Evolutionary conservation across 768 basidiomycete species (phyloP), one percentile per base, ranked within the genome.

Genomic region (Leucosporidium scottii): DNA sequence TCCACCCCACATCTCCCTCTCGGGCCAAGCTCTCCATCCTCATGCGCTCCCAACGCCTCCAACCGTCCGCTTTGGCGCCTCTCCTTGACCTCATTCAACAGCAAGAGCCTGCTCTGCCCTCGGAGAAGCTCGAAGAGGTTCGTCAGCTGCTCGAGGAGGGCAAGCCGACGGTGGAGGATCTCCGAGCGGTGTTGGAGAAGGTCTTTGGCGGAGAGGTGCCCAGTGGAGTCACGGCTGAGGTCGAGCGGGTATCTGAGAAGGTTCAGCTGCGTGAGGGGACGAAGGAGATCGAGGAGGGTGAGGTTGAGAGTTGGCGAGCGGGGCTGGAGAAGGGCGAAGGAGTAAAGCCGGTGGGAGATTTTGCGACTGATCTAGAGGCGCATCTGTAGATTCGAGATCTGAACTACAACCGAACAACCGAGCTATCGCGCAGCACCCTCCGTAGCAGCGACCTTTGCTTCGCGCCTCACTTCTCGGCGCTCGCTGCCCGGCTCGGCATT

Each of bases 11-110:
- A 87, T 90, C 2, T 70, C 4, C 81, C 21, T 82, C 81, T 3
- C 86, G 93, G 49, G 82, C 88, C 20, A 98, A 98, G 78, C 80
- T 97, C 58, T 90, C 93, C 0, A 81, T 93, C 54, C 93, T 98
- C 71, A 81, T 91, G 79, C 81, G 83, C 57, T 91, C 93, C 4
- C 86, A 86, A 74, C 87, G 66, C 7, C 67, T 85, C 21, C 70
- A 71, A 34, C 66, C 70, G 4, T 25, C 59, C n/a, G 21, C 50
- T 1, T 62, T 71, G 36, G 39, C 53, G 0, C 5, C 25, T 1
- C 25, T 71, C 18, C 44, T 60, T 27, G n/a, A 3, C 15, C 25
- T 36, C 12, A 13, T 65, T 25, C 28, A 48, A 25, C 4, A 39
- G n/a, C 49, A 59, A 6, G 58, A 59, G 5, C 7, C 39, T 18